Percentiles rank a stretch among this genome's conserved stretches.
Evolutionary conservation across 108 stramenopile genomes (phyloP).

Genomic region (Stephanodiscus triporus): DNA sequence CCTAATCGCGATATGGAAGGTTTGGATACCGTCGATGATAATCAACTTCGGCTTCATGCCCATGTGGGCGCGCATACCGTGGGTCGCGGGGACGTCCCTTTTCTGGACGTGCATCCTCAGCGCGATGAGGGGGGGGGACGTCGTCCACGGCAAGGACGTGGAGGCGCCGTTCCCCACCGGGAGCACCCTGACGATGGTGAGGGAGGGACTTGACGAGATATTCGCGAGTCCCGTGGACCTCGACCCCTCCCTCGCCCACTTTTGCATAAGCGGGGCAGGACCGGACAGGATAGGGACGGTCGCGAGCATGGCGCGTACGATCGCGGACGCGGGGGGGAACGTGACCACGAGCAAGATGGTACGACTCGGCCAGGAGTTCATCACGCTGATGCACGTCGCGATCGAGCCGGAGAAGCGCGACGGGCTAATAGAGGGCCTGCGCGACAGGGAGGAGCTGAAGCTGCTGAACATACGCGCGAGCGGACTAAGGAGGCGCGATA

Average conservation of each 20-base stretch:
- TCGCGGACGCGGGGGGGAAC: slow-evolving; percentile 79
- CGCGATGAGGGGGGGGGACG: slow-evolving; percentile 88
- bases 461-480: slow-evolving; percentile 67
- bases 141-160: slow-evolving; percentile 65
- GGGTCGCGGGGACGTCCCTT: slow-evolving; percentile 78
- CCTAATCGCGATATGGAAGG: slow-evolving; percentile 78
- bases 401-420: slow-evolving; percentile 60
- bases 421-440: slow-evolving; percentile 38
- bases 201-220: slow-evolving; percentile 70
- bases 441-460: slow-evolving; percentile 43
- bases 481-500: slow-evolving; percentile 52
- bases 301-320: slow-evolving; percentile 58
- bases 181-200: slow-evolving; percentile 59
- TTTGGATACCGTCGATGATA: slow-evolving; percentile 86
- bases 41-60: slow-evolving; percentile 94
- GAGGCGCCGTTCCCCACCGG: slow-evolving; percentile 79
- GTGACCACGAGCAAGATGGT: slow-evolving; percentile 86
- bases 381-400: slow-evolving; percentile 83
- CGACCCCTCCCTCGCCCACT: slow-evolving; percentile 64
- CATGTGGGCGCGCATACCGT: slow-evolving; percentile 87
- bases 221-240: slow-evolving; percentile 75
- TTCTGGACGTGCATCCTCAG: slow-evolving; percentile 87
- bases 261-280: slow-evolving; percentile 77
- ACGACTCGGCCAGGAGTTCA: slow-evolving; percentile 82
- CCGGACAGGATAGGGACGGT: slow-evolving; percentile 76